Base-by-base conservation (phyloP, 2,329 filamentous ascomycete genomes). In the Penicillium occitanis region DNA sequence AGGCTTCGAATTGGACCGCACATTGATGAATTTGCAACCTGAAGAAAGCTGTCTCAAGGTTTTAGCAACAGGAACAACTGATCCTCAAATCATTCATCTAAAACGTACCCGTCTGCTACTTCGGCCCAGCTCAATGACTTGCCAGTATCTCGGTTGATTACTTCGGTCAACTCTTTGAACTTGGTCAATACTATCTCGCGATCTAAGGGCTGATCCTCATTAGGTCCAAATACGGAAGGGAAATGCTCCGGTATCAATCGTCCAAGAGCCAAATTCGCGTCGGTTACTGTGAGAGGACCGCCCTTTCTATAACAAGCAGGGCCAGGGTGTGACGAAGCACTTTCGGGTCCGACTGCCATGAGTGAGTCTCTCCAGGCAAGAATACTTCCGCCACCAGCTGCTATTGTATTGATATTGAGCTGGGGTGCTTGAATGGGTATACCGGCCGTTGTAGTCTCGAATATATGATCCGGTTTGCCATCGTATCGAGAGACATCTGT, bases 231-330 rank as follows among this genome's bases (percentile, higher is more conserved):
- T 4, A 65, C 51, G 13, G 50, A 51, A 7, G 80, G 46, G 76
- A 71, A 46, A 82, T 95, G 96, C 68, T 96, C 91, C 0, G 93
- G 92, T 0, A 96, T 78, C 3, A 97, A 81, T 50, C 93, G 86
- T 0, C 93, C 93, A 0, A 97, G 86, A 72, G 92, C 92, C 5
- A 96, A 77, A 70, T 97, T 97, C 1, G 93, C 93, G 74, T 97
- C 93, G 0, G 93, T 97, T n/a, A 97, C 92, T 0, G 93, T 95
- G 3, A 93, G 84, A 2, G 93, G 93, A 0, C 93, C 93, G 0
- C 90, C 91, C 77, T 97, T 97, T 35, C 93, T 86, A 77, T 97
- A 97, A 71, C 93, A 97, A 0, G 92, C 92, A 17, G 93, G 93
- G 0, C 93, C 93, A 0, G 93, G 93, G 72, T 96, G 91, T 1